Conservation (phyloP, 2,329 filamentous ascomycete species). For the Scedosporium dehoogii region DNA sequence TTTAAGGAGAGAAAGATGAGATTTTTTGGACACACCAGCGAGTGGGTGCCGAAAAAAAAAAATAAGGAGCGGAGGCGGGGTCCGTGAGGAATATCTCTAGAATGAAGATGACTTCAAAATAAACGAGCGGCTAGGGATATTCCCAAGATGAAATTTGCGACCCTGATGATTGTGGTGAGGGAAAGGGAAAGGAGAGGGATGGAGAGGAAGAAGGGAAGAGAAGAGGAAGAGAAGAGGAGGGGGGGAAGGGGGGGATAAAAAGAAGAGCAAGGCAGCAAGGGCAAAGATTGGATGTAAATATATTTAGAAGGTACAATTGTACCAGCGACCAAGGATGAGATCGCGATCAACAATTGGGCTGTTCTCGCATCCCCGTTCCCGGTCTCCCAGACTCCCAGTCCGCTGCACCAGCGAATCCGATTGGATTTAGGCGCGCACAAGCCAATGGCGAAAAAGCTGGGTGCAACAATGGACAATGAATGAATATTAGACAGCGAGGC, state of each 20-base stretch:
- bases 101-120: not conserved
- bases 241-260: not conserved
- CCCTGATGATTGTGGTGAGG: not conserved
- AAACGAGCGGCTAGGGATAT: constrained; percentile 7
- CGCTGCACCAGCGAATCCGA: not conserved
- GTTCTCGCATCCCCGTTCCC: not conserved
- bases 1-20: not conserved
- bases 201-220: not conserved
- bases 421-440: not conserved
- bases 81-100: constrained; percentile 8
- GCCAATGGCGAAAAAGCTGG: not conserved
- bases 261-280: not conserved
- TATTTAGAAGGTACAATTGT: not conserved
- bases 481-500: not conserved
- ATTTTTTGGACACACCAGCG: not conserved
- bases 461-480: not conserved
- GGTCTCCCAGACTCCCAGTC: too few species aligned
- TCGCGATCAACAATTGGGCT: not conserved
- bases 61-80: constrained; percentile 1
- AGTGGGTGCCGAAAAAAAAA: not conserved
- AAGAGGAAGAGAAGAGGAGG: not conserved
- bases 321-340: not conserved
- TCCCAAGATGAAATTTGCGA: constrained; percentile 5
- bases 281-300: not conserved
- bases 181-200: not conserved